phyloP scores from a whole-genome alignment of 306 rosid species.

The Carpinus fangiana region DNA sequence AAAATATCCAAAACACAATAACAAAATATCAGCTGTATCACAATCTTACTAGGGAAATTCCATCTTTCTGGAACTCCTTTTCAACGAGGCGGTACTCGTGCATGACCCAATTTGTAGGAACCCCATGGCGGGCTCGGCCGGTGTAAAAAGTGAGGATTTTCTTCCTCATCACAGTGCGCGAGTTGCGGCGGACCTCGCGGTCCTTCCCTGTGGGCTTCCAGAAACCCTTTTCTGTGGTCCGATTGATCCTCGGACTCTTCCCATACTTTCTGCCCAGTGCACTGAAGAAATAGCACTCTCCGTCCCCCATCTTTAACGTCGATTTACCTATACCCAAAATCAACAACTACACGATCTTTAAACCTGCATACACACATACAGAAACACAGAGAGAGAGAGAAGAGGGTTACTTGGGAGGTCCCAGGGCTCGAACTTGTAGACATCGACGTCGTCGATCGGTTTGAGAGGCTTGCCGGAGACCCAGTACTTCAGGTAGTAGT shows the following conservation, averaged over 20 bases:
- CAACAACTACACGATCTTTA: background rate
- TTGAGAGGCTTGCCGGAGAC: conserved; percentile 51
- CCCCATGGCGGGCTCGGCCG: conserved; percentile 73
- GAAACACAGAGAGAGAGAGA: background rate
- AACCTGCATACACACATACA: background rate
- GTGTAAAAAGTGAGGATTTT: conserved; percentile 74
- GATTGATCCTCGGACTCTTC: conserved; percentile 71
- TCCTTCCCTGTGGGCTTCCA: conserved; percentile 98
- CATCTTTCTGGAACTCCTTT: conserved; percentile 54
- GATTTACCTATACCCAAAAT: conserved; percentile 45
- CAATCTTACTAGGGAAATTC: conserved; percentile 47
- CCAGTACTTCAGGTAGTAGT: conserved; percentile 67
- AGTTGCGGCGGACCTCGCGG: conserved; percentile 35
- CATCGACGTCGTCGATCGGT: conserved; percentile 60
- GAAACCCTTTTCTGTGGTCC: conserved; percentile 80
- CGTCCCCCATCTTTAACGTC: conserved; percentile 68
- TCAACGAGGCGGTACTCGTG: conserved; percentile 75
- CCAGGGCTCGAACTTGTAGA: conserved; percentile 90
- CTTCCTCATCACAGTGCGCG: conserved; percentile 67
- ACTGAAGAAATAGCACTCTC: conserved; percentile 91
- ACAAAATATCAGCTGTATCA: no score
- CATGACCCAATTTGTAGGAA: conserved; percentile 87
- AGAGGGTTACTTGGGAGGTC: conserved; percentile 69
- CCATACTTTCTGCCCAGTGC: conserved; percentile 77
- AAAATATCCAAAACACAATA: background rate